Conservation (phyloP, 2,329 filamentous ascomycete genomes). For the Gnomoniopsis sp. region DNA sequence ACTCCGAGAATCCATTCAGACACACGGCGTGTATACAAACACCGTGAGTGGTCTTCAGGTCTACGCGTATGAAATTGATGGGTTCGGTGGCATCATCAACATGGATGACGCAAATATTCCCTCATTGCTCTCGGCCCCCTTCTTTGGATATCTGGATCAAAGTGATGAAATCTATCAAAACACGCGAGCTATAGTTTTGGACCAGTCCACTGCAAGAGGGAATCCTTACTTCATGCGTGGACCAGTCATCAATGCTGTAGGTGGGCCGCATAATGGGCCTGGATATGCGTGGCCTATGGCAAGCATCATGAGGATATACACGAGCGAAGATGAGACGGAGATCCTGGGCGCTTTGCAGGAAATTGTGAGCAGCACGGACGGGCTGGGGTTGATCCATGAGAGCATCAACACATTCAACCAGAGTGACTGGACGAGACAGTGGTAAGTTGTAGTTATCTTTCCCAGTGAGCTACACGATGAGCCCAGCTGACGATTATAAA, state of each 20-base stretch:
- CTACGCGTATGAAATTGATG: slow-evolving; percentile 71
- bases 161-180: slow-evolving; percentile 66
- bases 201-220: slow-evolving; percentile 40
- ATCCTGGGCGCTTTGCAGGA: slow-evolving; percentile 63
- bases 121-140: slow-evolving; percentile 56
- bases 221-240: slow-evolving; percentile 69
- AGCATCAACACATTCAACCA: slow-evolving; percentile 66
- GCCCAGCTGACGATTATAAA: slow-evolving; percentile 5
- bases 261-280: slow-evolving; percentile 54
- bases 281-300: slow-evolving; percentile 87
- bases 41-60: slow-evolving; percentile 27
- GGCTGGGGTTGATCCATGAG: slow-evolving; percentile 78
- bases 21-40: slow-evolving; percentile 46
- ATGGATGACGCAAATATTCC: slow-evolving; percentile 71
- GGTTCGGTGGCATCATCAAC: slow-evolving; percentile 57
- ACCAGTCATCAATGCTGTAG: slow-evolving; percentile 47
- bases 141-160: slow-evolving; percentile 56
- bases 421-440: slow-evolving; percentile 39
- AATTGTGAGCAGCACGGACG: slow-evolving; percentile 65
- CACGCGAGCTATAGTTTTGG: slow-evolving; percentile 69
- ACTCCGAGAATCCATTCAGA: slow-evolving; percentile 29
- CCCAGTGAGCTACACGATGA: no score
- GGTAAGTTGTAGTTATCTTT: slow-evolving; percentile 31
- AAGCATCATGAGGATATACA: slow-evolving; percentile 75
- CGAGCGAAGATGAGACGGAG: slow-evolving; percentile 70